Percentiles rank a stretch among this genome's conserved stretches.
phyloP scores from a whole-genome alignment of 768 basidiomycete species.

The Leccinum arenicola region DNA sequence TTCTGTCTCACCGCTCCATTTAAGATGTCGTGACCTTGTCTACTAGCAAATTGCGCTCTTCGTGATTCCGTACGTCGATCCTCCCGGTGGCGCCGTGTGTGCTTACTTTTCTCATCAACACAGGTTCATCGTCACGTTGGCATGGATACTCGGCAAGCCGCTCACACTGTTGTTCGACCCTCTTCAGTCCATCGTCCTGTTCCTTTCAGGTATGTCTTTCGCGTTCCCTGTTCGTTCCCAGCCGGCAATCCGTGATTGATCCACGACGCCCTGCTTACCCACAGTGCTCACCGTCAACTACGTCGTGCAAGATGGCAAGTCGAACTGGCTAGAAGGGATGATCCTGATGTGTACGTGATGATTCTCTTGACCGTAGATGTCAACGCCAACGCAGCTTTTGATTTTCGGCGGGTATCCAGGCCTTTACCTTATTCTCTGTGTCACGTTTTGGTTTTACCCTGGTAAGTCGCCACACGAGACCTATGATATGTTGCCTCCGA shows the following conservation, averaged over 20 bases:
- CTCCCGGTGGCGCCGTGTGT: neutral
- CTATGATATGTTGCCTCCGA: neutral
- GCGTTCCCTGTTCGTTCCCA: neutral
- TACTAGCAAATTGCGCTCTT: constrained; percentile 70
- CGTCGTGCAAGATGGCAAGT: constrained; percentile 81
- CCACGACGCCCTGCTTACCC: neutral
- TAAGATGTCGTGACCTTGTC: neutral
- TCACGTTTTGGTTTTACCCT: constrained; percentile 54
- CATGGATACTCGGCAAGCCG: constrained; percentile 79
- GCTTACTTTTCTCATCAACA: constrained; percentile 11
- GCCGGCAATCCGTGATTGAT: neutral
- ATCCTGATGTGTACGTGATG: constrained; percentile 62
- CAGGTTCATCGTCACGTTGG: constrained; percentile 73
- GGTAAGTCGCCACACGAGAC: constrained; percentile 27
- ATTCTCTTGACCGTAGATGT: too few relatives aligned
- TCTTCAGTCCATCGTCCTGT: constrained; percentile 56
- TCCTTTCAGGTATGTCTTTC: constrained; percentile 22
- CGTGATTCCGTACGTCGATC: constrained; percentile 52
- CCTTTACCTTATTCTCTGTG: constrained; percentile 55
- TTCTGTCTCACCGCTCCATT: neutral
- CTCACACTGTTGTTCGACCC: constrained; percentile 84
- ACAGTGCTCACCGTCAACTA: constrained; percentile 82
- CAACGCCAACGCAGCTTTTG: neutral
- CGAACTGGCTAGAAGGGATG: constrained; percentile 90
- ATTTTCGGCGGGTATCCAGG: constrained; percentile 26